These are phyloP conservation scores for Phytophthora citricola DNA, from an alignment of 352 stramenopile genomes.

Conservation along the genomic window DNA sequence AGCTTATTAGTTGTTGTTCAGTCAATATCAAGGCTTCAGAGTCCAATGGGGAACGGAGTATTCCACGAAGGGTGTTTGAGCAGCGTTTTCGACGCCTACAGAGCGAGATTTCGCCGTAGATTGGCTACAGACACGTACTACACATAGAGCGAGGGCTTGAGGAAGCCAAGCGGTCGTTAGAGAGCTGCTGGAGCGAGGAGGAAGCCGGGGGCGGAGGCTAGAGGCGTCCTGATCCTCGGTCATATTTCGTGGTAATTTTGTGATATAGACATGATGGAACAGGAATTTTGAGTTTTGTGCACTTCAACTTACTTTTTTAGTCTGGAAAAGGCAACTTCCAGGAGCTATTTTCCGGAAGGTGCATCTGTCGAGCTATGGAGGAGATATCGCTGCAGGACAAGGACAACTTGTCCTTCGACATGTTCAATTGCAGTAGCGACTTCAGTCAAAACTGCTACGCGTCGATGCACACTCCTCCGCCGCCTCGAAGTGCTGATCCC, in stretches of 20 bases:
- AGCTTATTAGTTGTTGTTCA: conserved; percentile 27
- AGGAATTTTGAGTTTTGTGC: conserved; percentile 11
- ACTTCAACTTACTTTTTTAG: conserved; percentile 22
- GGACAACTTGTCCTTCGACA: conserved; percentile 13
- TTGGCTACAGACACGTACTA: conserved; percentile 22
- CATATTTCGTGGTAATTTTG: conserved; percentile 18
- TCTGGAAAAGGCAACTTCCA: conserved; percentile 14
- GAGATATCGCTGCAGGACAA: conserved; percentile 9
- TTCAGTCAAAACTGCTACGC: conserved; percentile 29
- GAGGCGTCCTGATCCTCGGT: neutral
- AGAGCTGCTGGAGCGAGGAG: conserved; percentile 13
- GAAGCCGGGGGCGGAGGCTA: neutral
- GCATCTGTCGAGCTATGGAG: neutral
- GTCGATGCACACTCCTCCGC: conserved; percentile 28
- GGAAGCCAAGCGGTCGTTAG: neutral
- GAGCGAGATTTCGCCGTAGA: neutral
- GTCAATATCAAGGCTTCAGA: conserved; percentile 16
- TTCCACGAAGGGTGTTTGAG: conserved; percentile 12
- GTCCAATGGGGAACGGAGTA: conserved; percentile 26
- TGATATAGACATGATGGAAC: conserved; percentile 16
- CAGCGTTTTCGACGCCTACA: conserved; percentile 3
- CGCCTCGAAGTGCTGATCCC: conserved; percentile 1
- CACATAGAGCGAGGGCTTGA: conserved; percentile 20
- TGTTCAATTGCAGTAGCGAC: conserved; percentile 21
- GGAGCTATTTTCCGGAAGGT: conserved; percentile 9